These are phyloP conservation scores for Zymoseptoria tritici DNA, from an alignment of 2,329 filamentous ascomycete genomes.

Conservation along the genomic window DNA sequence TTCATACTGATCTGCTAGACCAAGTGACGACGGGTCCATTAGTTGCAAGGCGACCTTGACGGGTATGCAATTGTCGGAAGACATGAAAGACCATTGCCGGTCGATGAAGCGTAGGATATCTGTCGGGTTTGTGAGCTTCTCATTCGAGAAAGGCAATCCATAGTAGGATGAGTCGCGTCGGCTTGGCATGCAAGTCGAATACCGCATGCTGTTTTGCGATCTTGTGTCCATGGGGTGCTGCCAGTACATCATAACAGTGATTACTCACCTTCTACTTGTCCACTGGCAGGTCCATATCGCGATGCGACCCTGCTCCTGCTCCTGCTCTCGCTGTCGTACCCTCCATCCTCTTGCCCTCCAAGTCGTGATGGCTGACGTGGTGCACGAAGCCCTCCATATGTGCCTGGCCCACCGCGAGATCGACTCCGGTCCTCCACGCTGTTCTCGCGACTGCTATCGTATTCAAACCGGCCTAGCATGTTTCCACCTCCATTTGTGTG, in stretches of 20 bases:
- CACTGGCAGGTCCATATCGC: conserved; percentile 33
- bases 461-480: conserved; percentile 30
- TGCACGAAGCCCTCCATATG: conserved; percentile 25
- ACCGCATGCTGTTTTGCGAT: background rate
- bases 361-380: conserved; percentile 29
- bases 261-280: conserved; percentile 36
- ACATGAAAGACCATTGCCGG: conserved; percentile 87
- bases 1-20: conserved; percentile 78
- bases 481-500: conserved; percentile 35
- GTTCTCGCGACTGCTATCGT: conserved; percentile 29
- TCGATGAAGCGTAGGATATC: conserved; percentile 75
- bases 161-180: background rate
- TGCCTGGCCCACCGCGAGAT: conserved; percentile 27
- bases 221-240: background rate
- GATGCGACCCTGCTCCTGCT: conserved; percentile 24
- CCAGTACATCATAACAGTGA: background rate
- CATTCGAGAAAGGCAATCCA: background rate
- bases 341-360: conserved; percentile 38
- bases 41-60: conserved; percentile 92
- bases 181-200: background rate
- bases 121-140: conserved; percentile 16
- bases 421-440: conserved; percentile 31
- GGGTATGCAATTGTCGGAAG: conserved; percentile 77
- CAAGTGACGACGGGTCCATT: conserved; percentile 88
- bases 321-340: conserved; percentile 29